A percentile compares a stretch with the other conserved stretches of the same genome.
phyloP scores from a whole-genome alignment of 768 basidiomycete genomes.

The Ephemerocybe angulata region DNA sequence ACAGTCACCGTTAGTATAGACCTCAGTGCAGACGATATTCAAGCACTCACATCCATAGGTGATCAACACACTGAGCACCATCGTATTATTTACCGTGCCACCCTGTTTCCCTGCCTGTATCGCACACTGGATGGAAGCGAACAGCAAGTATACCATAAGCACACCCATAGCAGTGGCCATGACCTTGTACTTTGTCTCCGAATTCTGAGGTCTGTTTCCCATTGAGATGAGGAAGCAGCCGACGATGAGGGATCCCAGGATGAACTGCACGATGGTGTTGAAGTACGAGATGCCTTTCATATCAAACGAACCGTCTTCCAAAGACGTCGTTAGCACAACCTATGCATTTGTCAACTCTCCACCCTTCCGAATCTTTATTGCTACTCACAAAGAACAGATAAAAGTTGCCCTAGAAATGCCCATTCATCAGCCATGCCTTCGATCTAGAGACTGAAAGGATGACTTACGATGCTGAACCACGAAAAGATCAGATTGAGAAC shows the following conservation, averaged over 20 bases:
- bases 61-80: constrained; percentile 81
- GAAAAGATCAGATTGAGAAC: constrained; percentile 83
- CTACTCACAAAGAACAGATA: constrained; percentile 88
- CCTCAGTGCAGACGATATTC: neutral
- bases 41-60: constrained; percentile 69
- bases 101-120: constrained; percentile 66
- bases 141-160: constrained; percentile 80
- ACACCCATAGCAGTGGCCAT: constrained; percentile 70
- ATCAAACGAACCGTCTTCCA: constrained; percentile 71
- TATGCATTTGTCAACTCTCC: no score
- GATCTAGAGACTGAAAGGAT: neutral
- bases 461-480: constrained; percentile 87
- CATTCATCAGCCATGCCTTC: neutral
- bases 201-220: constrained; percentile 93
- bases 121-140: constrained; percentile 78
- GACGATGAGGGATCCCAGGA: constrained; percentile 81
- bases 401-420: constrained; percentile 83
- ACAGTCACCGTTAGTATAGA: neutral
- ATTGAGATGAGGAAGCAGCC: constrained; percentile 91
- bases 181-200: constrained; percentile 83
- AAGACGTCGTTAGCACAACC: constrained; percentile 84
- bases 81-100: constrained; percentile 62
- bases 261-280: constrained; percentile 70
- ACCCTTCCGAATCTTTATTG: no score
- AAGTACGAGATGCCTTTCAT: constrained; percentile 65